Evolutionary conservation across 2,329 filamentous ascomycete species (phyloP), one percentile per base, ranked within the genome.

Genomic region (Arthrobotrys sinensis): DNA sequence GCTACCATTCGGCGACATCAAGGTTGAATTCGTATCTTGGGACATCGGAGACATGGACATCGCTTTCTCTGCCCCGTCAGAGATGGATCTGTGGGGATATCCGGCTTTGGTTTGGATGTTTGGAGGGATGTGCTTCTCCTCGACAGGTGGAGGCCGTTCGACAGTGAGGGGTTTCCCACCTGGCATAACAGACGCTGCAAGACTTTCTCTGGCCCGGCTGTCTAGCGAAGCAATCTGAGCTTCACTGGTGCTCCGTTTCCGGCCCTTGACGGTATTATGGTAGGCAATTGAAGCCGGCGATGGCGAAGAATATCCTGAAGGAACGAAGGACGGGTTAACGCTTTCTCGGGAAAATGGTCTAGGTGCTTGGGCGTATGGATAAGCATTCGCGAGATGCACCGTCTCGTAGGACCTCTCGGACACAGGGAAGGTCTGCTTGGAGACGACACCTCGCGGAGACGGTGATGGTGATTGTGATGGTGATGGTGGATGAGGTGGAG

Each of bases 251-350:
- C 85, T 86, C 43, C 75, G 67, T 28, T 78, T 78, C 46, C 75
- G 67, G 48, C 75, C 62, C 63, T 78, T 78, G 62, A 78, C 75
- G 46, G 67, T 78, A n/a, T 72, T 78, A 36, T 77, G 66, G 16
- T 78, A 78, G 43, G 16, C 67, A 40, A 78, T 55, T 24, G 66
- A 89, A 87, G 36, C 90, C 90, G 81, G 90, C 89, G 24, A 90
- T 87, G 82, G 89, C 88, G 82, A 89, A 87, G 83, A 90, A 87
- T 79, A 87, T 84, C 52, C 85, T 85, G 86, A 86, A 85, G 80
- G 85, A 80, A 76, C 84, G 82, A 80, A 85, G 83, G 83, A 81
- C 19, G 82, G 82, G 28, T 82, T 82, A 40, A 82, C 81, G 80
- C 81, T 82, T 3, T 70, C 81, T 73, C 69, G 75, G 16, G 79